A percentile compares a stretch with the other conserved stretches of the same genome.
These are phyloP conservation scores for Urochloa ruziziensis DNA, from an alignment of 176 grass and related monocot genomes.

Conservation along the genomic window DNA sequence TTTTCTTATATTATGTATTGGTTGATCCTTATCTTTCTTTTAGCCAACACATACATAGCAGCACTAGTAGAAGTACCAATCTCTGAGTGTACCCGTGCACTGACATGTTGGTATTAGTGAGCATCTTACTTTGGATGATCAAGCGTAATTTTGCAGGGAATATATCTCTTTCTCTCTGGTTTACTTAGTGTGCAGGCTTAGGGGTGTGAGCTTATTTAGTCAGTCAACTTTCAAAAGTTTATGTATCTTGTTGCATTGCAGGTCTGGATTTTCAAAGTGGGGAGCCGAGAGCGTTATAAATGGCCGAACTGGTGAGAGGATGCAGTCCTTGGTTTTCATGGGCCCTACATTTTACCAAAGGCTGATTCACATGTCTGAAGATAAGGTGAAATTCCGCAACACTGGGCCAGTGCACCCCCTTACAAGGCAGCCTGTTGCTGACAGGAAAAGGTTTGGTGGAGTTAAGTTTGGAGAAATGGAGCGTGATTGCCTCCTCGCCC, in stretches of 20 bases:
- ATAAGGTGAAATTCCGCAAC: slow-evolving; percentile 97
- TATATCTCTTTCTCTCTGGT: too few relatives aligned
- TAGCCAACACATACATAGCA: not conserved
- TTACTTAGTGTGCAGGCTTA: too few relatives aligned
- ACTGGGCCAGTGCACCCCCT: slow-evolving; percentile 89
- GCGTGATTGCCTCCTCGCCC: slow-evolving; percentile 85
- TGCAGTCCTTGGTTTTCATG: slow-evolving; percentile 74
- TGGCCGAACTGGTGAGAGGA: slow-evolving; percentile 79
- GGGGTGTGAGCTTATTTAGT: too few relatives aligned
- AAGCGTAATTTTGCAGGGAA: not conserved
- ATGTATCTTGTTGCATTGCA: slow-evolving; percentile 27
- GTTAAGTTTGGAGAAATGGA: slow-evolving; percentile 99
- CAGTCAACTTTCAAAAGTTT: not conserved
- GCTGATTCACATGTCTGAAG: slow-evolving; percentile 89
- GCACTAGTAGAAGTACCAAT: not conserved
- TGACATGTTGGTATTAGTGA: not conserved
- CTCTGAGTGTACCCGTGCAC: not conserved
- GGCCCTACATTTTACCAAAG: slow-evolving; percentile 91
- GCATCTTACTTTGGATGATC: not conserved
- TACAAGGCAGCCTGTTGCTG: slow-evolving; percentile 76
- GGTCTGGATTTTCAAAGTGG: slow-evolving; percentile 77
- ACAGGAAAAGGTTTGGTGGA: slow-evolving; percentile 87
- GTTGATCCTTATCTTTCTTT: not conserved
- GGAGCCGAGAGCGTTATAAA: slow-evolving; percentile 77
- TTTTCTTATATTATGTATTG: not conserved